phyloP scores from a whole-genome alignment of 2,329 filamentous ascomycete species.

The Phialocephala subalpina region DNA sequence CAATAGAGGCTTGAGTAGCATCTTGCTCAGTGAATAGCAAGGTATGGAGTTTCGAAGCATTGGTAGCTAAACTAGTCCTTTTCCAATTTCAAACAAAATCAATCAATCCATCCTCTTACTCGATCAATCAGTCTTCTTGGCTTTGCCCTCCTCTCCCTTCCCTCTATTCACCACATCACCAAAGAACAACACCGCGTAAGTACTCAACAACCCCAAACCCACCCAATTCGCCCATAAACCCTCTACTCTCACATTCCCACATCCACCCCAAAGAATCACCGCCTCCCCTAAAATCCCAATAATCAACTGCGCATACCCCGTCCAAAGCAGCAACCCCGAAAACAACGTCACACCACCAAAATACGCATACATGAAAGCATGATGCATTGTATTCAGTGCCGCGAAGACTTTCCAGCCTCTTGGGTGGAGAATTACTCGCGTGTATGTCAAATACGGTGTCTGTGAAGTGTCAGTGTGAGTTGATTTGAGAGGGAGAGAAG shows the following conservation, averaged over 20 bases:
- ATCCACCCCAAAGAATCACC: background rate
- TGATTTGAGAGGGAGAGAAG: background rate
- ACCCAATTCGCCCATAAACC: background rate
- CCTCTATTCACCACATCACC: background rate
- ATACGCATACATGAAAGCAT: constrained; percentile 44
- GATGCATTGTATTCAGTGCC: constrained; percentile 41
- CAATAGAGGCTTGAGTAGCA: background rate
- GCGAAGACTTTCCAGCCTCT: constrained; percentile 42
- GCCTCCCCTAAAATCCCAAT: constrained; percentile 33
- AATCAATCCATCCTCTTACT: too few species aligned
- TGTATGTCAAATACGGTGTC: constrained; percentile 40
- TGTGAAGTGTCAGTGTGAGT: background rate
- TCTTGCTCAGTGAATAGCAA: too few species aligned
- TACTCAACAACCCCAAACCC: background rate
- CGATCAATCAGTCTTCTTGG: background rate
- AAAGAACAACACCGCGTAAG: constrained; percentile 4
- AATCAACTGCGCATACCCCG: constrained; percentile 34
- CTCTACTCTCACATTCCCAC: background rate
- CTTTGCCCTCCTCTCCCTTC: background rate
- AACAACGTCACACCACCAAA: constrained; percentile 38
- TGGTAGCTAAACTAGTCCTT: too few species aligned
- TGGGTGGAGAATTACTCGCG: constrained; percentile 32
- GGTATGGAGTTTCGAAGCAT: background rate
- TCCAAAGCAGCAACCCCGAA: constrained; percentile 32
- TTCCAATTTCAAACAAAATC: too few species aligned